Percentiles rank a stretch among this genome's conserved stretches.
Conservation (phyloP, 2,329 filamentous ascomycete species). For the Cordyceps tenuipes region DNA sequence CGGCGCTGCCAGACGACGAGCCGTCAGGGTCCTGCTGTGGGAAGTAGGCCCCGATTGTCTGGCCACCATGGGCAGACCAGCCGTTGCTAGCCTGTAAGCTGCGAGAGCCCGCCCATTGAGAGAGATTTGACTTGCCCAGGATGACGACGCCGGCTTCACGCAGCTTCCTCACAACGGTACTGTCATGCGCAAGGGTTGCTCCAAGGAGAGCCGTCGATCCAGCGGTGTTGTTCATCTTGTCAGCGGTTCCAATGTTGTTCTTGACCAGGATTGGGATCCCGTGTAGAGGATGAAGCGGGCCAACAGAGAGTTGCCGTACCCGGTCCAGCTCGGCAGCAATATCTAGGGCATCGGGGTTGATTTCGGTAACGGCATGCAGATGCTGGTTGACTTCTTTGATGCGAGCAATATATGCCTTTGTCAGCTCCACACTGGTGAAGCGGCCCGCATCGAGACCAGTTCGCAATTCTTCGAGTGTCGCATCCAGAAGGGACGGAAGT, state of each 20-base stretch:
- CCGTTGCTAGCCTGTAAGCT: conserved; percentile 50
- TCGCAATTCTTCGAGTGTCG: conserved; percentile 17
- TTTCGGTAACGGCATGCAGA: conserved; percentile 26
- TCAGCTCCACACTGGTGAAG: conserved; percentile 31
- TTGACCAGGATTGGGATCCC: conserved; percentile 60
- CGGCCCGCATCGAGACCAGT: conserved; percentile 13
- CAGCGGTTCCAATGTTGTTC: conserved; percentile 56
- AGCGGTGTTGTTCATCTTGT: conserved; percentile 54
- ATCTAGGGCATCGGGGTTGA: conserved; percentile 30
- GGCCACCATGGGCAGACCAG: conserved; percentile 58
- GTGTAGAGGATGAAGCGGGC: conserved; percentile 40
- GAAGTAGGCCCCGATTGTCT: conserved; percentile 53
- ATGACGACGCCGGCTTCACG: conserved; percentile 54
- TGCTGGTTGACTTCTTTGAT: conserved; percentile 19
- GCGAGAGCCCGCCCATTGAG: conserved; percentile 57
- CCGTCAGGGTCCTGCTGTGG: conserved; percentile 53
- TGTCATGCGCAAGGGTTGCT: conserved; percentile 46
- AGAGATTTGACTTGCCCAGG: conserved; percentile 57
- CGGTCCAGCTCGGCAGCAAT: conserved; percentile 30
- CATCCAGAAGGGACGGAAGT: conserved; percentile 15
- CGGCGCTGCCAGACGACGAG: conserved; percentile 54
- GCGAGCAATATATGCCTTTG: conserved; percentile 22
- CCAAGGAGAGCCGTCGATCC: conserved; percentile 57
- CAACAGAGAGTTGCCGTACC: conserved; percentile 14
- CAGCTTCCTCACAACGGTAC: conserved; percentile 51